These are phyloP conservation scores for Eucalyptus curtisii DNA, from an alignment of 345 rosid species.

Conservation along the genomic window DNA sequence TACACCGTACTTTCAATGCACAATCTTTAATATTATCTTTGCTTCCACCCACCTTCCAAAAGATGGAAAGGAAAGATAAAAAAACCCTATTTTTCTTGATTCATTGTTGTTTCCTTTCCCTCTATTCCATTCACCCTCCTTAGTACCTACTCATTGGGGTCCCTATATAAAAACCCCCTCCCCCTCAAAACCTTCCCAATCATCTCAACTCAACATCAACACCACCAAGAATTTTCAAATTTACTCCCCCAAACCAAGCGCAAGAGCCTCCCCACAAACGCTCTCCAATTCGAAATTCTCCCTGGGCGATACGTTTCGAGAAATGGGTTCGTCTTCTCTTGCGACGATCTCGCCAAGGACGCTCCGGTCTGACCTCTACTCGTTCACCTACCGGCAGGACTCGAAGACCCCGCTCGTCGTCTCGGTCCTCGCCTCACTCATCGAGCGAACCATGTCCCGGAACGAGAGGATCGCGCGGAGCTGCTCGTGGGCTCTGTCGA, in stretches of 20 bases:
- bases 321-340: constrained; percentile 28
- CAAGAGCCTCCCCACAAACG: not conserved
- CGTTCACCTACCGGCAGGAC: constrained; percentile 42
- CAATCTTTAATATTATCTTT: not conserved
- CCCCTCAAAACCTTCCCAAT: not conserved
- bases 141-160: not conserved
- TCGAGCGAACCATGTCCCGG: constrained; percentile 58
- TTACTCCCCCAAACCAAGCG: not conserved
- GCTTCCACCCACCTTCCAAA: not conserved
- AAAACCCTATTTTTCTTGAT: not conserved
- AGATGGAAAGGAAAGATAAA: not conserved
- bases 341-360: constrained; percentile 58
- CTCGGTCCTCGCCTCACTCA: constrained; percentile 66
- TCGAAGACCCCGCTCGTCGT: constrained; percentile 67
- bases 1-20: not conserved
- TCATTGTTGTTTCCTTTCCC: not conserved
- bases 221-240: not conserved
- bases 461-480: constrained; percentile 49
- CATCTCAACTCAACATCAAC: not conserved
- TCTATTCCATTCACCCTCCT: not conserved
- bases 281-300: not conserved
- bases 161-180: not conserved
- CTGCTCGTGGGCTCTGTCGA: constrained; percentile 16
- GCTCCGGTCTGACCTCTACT: constrained; percentile 79
- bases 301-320: not conserved